Conservation (phyloP, 805 yeast genomes). For the Candida silvicultrix region DNA sequence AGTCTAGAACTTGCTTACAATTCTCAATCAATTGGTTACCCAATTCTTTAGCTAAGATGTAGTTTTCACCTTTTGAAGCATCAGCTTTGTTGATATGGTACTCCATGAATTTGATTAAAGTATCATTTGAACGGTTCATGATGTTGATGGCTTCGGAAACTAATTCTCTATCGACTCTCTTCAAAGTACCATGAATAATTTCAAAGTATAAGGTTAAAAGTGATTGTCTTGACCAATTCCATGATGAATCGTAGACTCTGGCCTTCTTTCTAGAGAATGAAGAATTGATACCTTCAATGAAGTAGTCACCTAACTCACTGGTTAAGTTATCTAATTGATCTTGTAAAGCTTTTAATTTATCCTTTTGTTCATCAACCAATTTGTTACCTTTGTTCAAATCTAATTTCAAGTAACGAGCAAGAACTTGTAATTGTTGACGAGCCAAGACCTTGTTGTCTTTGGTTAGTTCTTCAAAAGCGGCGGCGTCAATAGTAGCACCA, state of each 20-base stretch:
- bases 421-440: conserved; percentile 67
- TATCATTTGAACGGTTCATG: conserved; percentile 95
- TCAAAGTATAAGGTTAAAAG: conserved; percentile 90
- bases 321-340: conserved; percentile 77
- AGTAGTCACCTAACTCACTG: conserved; percentile 82
- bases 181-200: conserved; percentile 89
- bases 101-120: conserved; percentile 94
- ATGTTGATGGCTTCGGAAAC: conserved; percentile 94
- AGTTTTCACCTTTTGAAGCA: conserved; percentile 81
- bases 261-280: conserved; percentile 89
- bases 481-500: conserved; percentile 88
- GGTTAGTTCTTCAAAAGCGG: conserved; percentile 74
- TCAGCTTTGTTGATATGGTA: conserved; percentile 62
- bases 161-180: conserved; percentile 90
- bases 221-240: conserved; percentile 99
- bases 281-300: conserved; percentile 87
- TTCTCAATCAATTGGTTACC: conserved; percentile 94
- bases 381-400: conserved; percentile 91
- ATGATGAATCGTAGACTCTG: conserved; percentile 92
- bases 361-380: conserved; percentile 68
- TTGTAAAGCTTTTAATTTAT: conserved; percentile 78
- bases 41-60: conserved; percentile 79
- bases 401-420: conserved; percentile 90
- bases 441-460: conserved; percentile 43
- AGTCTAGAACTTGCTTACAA: conserved; percentile 78